Base-by-base conservation (phyloP, 148 eudicot genomes). In the Beta vulgaris region DNA sequence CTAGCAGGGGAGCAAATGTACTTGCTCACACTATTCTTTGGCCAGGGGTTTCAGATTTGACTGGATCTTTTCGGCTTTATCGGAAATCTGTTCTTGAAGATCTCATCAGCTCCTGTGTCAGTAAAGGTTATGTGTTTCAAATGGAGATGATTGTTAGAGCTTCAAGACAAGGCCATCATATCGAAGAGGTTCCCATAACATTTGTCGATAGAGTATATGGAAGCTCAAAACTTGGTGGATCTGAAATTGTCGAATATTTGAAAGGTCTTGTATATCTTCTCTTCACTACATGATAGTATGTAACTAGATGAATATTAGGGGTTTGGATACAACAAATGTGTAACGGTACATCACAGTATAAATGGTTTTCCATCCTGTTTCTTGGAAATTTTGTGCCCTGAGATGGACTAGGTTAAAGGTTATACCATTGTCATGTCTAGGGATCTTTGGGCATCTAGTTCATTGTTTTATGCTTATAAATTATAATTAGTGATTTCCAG, bases 11-110 rank as follows among this genome's bases (percentile, higher is more conserved):
- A 79, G 97, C 99, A 15, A 95, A 95, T 82, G 99, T 92, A 61
- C 95, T 95, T 80, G 99, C 99, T 43, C 94, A 92, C 4, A 95
- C 97, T 51, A 82, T 95, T 80, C 97, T 95, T 64, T 92, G 97
- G 99, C 99, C 99, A 2, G 97, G 97, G 79, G 99, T 91, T 73
- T 95, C 99, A n/a, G 99, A 95, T 84, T 87, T 95, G 78, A 95
- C 99, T 81, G 99, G 96, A 73, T 95, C 99, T 58, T 95, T 95
- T 79, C 87, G 98, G 86, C 91, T 94, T 35, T 91, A 94, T 73
- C 71, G 48, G 68, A 94, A 91, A 86, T 87, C 96, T 69, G 97
- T 88, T 77, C 97, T 94, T 69, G 91, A 94, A 84, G 96, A 90
- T 88, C 84, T 91, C 63, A 94, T 94, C 80, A 88, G 86, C 80